Base-by-base conservation (phyloP, 2,329 filamentous ascomycete genomes). In the Ceratocystis destructans region DNA sequence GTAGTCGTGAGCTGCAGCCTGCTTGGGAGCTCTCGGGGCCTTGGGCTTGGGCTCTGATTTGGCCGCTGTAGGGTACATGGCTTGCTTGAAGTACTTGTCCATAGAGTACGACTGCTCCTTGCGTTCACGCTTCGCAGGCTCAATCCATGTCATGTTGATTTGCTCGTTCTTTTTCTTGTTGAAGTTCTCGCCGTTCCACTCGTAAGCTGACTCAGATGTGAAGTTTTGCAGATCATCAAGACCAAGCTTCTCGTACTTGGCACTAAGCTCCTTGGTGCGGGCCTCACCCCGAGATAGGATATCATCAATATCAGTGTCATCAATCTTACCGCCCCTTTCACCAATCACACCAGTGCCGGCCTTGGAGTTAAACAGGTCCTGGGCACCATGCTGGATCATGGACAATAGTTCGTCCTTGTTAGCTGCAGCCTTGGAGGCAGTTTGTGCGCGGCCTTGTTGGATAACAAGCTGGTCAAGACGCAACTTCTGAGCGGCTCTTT, bases 361-460 rank as follows among this genome's bases (percentile, higher is more conserved):
- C 73, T 90, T 88, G 57, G 80, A 83, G 70, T 88, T 82, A 77
- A 99, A 97, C 0, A 99, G 88, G 70, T 89, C 90, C 74, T 95
- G 90, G n/a, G 95, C 94, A 69, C 94, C 94, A 72, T 99, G 94
- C 75, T 99, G 94, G 72, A 99, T 99, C 94, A 99, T 99, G 69
- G 85, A 94, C 57, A 99, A 79, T 53, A 99, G 83, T 73, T 99
- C 94, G 69, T 97, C 94, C 77, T 99, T 99, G 69, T 91, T 96
- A 0, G 92, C 90, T 6, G 92, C 90, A 62, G 89, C 88, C 79
- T 96, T 96, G 22, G 87, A 87, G 65, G 91, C 90, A 69, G 88
- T 88, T 75, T 97, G 94, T 62, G 93, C 87, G 69, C 94, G 90
- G 20, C 94, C 94, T 79, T 99, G 94, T 73, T 99, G 94, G 72